Base-by-base conservation (phyloP, 345 rosid species). In the Gossypium turneri region DNA sequence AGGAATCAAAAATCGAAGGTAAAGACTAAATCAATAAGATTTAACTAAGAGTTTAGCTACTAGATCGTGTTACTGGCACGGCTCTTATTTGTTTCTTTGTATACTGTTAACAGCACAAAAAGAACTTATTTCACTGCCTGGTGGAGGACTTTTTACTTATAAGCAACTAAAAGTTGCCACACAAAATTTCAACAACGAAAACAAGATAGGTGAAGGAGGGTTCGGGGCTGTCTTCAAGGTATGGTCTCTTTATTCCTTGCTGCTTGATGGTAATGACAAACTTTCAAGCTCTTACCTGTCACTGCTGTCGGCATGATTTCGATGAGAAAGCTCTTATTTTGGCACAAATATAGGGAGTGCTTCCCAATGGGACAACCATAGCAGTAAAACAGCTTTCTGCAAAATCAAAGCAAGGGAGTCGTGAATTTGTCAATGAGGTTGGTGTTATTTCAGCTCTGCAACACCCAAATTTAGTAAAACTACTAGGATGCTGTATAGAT, bases 331-430 rank as follows among this genome's bases (percentile, higher is more conserved):
- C 50, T 67, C 43, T 8, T 41, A 63, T 58, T 34, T 80, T 68
- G 62, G 38, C 38, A n/a, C 16, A 16, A 63, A n/a, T 84, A 68
- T 83, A 89, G 91, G 93, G 88, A 43, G 13, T n/a, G 12, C 67
- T 87, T 77, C 41, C 72, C 57, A 86, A 89, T 78, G 93, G 91
- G 64, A 89, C 84, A 3, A 64, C 81, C 19, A 83, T 89, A 22
- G 90, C 91, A 0, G 90, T 89, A 58, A 88, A 88, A 59, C 82
- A 80, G 64, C 85, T 88, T n/a, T 86, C 92, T 8, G 52, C 89
- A 12, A 86, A 84, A 81, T 86, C 88, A 58, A 60, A 76, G 20
- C 89, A 86, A 68, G 89, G 89, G 1, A 82, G 83, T 65, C 75
- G 75, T 12, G 89, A 86, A 60, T 86, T 86, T 67, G 53, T 86